Evolutionary conservation across 2,329 filamentous ascomycete species (phyloP), one percentile per base, ranked within the genome.

Genomic region (Fusarium anthophilum): DNA sequence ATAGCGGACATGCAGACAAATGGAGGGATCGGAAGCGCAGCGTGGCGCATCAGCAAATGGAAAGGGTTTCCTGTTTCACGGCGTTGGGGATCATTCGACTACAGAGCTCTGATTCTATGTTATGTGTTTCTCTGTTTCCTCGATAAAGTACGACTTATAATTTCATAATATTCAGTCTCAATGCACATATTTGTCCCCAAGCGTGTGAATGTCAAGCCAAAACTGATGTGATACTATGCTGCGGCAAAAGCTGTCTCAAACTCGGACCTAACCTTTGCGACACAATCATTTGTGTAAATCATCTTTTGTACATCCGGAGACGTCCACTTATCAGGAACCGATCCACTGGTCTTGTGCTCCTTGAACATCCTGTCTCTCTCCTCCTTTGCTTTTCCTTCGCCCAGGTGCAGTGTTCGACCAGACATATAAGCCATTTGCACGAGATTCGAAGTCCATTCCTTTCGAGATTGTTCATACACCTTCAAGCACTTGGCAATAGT

Each of bases 271-370:
- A 77, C 71, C 54, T 89, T 86, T 76, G 84, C 81, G 56, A 89
- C 85, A 77, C 90, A 91, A 80, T 92, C 90, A 77, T 91, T 86
- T 17, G 87, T 87, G 80, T 92, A 92, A 69, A 92, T 89, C 86
- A 88, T 88, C 80, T 87, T 86, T 81, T 93, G 91, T 47, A 92
- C 89, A 76, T 92, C 91, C 15, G 90, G 90, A 80, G 91, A 91
- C 7, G 90, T 90, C 91, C 91, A 93, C 83, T 92, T 92, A 82
- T 93, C 91, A 6, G 90, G 90, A 68, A 88, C 88, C 63, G 82
- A 86, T 70, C 81, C 85, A 78, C 86, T 87, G 79, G 76, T 84
- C 74, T 84, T 85, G 69, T 88, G 84, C 60, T 87, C 83, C 47
- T 85, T 86, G 79, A 91, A 89, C 82, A 85, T 84, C 63, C 82